Evolutionary conservation across 2,329 filamentous ascomycete species (phyloP).

Genomic region (Chrysosporium queenslandicum): DNA sequence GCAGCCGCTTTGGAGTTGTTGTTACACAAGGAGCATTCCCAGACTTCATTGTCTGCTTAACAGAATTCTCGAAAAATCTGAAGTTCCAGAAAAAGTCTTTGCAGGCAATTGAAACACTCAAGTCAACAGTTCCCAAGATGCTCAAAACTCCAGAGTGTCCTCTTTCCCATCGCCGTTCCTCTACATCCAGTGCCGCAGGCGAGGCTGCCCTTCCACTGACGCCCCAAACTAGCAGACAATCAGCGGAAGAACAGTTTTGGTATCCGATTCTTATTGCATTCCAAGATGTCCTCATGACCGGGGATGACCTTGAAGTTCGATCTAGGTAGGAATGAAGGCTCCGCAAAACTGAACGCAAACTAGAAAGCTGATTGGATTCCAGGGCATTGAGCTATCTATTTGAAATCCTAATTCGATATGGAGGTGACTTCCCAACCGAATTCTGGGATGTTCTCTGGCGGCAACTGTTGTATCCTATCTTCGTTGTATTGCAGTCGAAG

Average conservation of each 20-base stretch:
- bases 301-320: slow-evolving; percentile 92
- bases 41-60: slow-evolving; percentile 89
- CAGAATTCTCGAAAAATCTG: slow-evolving; percentile 97
- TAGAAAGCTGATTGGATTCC: neutral
- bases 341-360: neutral
- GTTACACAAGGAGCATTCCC: slow-evolving; percentile 95
- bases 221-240: slow-evolving; percentile 64
- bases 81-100: slow-evolving; percentile 98
- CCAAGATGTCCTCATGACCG: slow-evolving; percentile 98
- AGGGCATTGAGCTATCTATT: slow-evolving; percentile 91
- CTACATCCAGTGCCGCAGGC: slow-evolving; percentile 21
- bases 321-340: slow-evolving; percentile 41
- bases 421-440: slow-evolving; percentile 78
- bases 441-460: slow-evolving; percentile 99
- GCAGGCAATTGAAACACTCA: slow-evolving; percentile 88
- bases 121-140: slow-evolving; percentile 90
- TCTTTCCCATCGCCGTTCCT: slow-evolving; percentile 56
- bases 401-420: slow-evolving; percentile 80
- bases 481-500: slow-evolving; percentile 92
- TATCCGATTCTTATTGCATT: slow-evolving; percentile 97
- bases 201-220: slow-evolving; percentile 37
- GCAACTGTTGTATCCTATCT: slow-evolving; percentile 93
- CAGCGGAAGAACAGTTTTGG: slow-evolving; percentile 95
- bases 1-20: slow-evolving; percentile 86
- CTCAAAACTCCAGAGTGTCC: slow-evolving; percentile 91